phyloP scores from a whole-genome alignment of 2,329 filamentous ascomycete genomes.

The Fusarium subtropicale region DNA sequence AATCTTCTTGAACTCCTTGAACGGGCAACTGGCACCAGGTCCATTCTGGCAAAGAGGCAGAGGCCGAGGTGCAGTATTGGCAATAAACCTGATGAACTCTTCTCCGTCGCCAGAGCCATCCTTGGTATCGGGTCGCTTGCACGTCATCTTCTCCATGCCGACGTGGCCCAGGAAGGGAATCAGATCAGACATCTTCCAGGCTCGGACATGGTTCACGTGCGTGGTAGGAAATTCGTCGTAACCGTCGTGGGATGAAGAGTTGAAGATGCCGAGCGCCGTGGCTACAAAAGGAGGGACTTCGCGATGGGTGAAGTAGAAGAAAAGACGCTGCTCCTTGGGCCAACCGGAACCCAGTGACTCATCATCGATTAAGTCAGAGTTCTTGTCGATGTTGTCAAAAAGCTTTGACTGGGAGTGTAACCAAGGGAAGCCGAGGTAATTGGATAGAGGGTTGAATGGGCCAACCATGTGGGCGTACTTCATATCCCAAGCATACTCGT shows the following conservation, averaged over 20 bases:
- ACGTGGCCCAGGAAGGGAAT: constrained; percentile 43
- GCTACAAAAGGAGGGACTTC: constrained; percentile 43
- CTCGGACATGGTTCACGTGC: constrained; percentile 40
- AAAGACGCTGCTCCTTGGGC: constrained; percentile 35
- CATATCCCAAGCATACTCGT: constrained; percentile 46
- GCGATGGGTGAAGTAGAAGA: constrained; percentile 43
- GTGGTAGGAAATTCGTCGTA: constrained; percentile 40
- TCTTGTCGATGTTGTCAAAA: constrained; percentile 17
- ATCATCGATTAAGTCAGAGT: neutral
- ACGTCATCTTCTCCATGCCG: constrained; percentile 45
- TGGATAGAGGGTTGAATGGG: constrained; percentile 39
- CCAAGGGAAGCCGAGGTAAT: constrained; percentile 40
- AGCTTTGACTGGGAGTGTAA: constrained; percentile 35
- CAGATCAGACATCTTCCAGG: constrained; percentile 44
- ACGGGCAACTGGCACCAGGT: constrained; percentile 38
- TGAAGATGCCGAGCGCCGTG: constrained; percentile 41
- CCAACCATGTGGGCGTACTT: constrained; percentile 45
- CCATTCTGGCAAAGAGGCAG: constrained; percentile 38
- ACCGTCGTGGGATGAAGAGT: constrained; percentile 36
- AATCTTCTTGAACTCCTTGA: constrained; percentile 39
- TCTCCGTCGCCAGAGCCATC: constrained; percentile 12
- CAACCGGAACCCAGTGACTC: constrained; percentile 32
- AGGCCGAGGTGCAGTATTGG: constrained; percentile 41
- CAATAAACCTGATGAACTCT: constrained; percentile 43
- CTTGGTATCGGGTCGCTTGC: constrained; percentile 7